Evolutionary conservation across 2,329 filamentous ascomycete species (phyloP), one percentile per base, ranked within the genome.

Genomic region (Cladophialophora immunda): DNA sequence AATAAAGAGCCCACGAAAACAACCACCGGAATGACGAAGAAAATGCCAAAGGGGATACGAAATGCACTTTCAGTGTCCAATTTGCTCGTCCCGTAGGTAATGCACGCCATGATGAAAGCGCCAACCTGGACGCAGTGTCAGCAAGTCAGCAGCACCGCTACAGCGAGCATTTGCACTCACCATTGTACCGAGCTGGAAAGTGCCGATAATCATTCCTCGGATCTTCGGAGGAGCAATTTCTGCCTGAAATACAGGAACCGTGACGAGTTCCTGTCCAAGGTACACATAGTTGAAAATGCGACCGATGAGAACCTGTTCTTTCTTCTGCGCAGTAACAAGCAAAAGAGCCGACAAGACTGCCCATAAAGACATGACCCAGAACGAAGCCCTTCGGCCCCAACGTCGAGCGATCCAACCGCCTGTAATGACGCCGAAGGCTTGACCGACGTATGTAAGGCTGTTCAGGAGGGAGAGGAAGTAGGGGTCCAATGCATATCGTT

Each of bases 261-360:
- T 63, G 5, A 60, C 60, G 17, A 68, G 62, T 19, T 68, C 66
- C n/a, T 64, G 60, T 17, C 66, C 66, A 13, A 68, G 41, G 25
- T 68, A 68, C 62, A 68, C 53, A 30, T 68, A 68, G 53, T 68
- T 68, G 32, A 68, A 9, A 19, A 68, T 62, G 6, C 66, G 62
- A 9, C 54, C 66, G 36, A 55, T 58, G 27, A 68, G 27, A 17
- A 68, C 53, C 38, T 68, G 66, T 27, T 68, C 66, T 19, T 63
- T 65, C n/a, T 45, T 50, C 45, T 68, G 30, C 4, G 66, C 60
- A 15, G 62, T 68, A 9, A 68, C 56, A 6, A 68, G 45, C 54
- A 68, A 22, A 3, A 57, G 53, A 22, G 66, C 66, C 6, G 62
- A 45, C 52, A 65, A 2, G 15, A 65, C 27, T 27, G 66, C 66